Base-by-base conservation (phyloP, 805 yeast species). In the Torulaspora franciscae region DNA sequence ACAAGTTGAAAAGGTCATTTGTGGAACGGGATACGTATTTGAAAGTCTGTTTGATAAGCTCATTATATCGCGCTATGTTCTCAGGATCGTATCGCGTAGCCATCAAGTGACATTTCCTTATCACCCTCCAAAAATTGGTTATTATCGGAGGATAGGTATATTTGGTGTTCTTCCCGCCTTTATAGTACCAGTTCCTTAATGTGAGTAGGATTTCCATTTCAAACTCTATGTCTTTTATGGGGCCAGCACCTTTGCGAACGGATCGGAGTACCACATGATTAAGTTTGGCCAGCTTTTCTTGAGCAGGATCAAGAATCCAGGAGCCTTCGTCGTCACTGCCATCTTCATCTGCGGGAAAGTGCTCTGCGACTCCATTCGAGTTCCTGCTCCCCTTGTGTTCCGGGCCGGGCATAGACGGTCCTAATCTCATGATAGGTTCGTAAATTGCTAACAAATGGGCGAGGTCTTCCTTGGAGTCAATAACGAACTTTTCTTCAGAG, bases 141-240 rank as follows among this genome's bases (percentile, higher is more conserved):
- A 89, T 76, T 33, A 91, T 66, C 1, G 96, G 76, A 3, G 96
- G 95, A 59, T 81, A 85, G 0, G 93, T 83, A 59, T 73, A 79
- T 49, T 74, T 74, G 34, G 80, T 74, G 51, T 80, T 79, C 27
- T 64, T 68, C 1, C 72, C 59, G n/a, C 83, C 83, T 39, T 55
- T 58, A 22, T 50, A 52, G 17, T 47, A 53, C 54, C 54, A 52
- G 40, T 51, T 58, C 36, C 52, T 59, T 17, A 62, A 40, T 2
- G 51, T 61, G 53, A 51, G 65, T 62, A 24, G 79, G 70, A 56
- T 79, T 76, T 59, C 63, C 8, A 54, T 47, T 42, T 55, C 54
- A 11, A 43, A 36, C 33, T 59, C 61, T 1, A 60, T 36, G 8
- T 50, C 49, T 26, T 42, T 45, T 17, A 54, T 26, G 37, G 46